phyloP scores from a whole-genome alignment of 2,329 filamentous ascomycete genomes.

The Madurella fahalii region DNA sequence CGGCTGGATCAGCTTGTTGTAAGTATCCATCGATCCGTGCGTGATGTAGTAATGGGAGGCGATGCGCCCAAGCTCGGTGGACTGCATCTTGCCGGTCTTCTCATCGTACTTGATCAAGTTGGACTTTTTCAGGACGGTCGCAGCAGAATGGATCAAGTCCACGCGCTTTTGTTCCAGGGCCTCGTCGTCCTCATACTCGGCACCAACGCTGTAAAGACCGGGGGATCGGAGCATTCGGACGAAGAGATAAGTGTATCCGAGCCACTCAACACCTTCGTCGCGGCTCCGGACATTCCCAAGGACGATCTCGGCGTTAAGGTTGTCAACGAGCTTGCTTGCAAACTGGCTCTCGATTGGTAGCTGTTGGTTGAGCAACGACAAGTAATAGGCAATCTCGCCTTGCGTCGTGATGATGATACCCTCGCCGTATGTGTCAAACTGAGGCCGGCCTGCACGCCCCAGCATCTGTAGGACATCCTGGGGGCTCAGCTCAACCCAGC shows the following conservation, averaged over 20 bases:
- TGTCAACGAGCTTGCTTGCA: constrained; percentile 87
- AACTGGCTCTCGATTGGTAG: constrained; percentile 96
- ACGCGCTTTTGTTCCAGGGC: constrained; percentile 93
- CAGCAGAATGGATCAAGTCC: constrained; percentile 94
- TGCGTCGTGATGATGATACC: constrained; percentile 98
- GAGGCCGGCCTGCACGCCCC: constrained; percentile 90
- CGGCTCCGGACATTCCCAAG: constrained; percentile 86
- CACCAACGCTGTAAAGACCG: constrained; percentile 89
- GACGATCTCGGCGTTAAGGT: constrained; percentile 93
- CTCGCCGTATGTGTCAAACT: constrained; percentile 96
- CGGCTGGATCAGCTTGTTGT: constrained; percentile 91
- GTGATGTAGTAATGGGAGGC: constrained; percentile 99
- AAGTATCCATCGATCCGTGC: constrained; percentile 92
- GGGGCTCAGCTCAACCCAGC: constrained; percentile 95
- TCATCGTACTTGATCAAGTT: constrained; percentile 94
- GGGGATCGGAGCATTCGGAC: constrained; percentile 96
- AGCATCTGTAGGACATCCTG: constrained; percentile 99
- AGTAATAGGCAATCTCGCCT: constrained; percentile 91
- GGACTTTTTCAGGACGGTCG: constrained; percentile 78
- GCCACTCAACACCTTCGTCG: constrained; percentile 97
- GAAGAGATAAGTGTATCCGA: constrained; percentile 96
- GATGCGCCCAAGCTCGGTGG: constrained; percentile 91
- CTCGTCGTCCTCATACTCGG: constrained; percentile 91
- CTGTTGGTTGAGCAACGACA: constrained; percentile 94
- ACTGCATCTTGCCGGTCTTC: constrained; percentile 80